Conservation (phyloP, 2,329 filamentous ascomycete species). For the Paraphoma sp. region DNA sequence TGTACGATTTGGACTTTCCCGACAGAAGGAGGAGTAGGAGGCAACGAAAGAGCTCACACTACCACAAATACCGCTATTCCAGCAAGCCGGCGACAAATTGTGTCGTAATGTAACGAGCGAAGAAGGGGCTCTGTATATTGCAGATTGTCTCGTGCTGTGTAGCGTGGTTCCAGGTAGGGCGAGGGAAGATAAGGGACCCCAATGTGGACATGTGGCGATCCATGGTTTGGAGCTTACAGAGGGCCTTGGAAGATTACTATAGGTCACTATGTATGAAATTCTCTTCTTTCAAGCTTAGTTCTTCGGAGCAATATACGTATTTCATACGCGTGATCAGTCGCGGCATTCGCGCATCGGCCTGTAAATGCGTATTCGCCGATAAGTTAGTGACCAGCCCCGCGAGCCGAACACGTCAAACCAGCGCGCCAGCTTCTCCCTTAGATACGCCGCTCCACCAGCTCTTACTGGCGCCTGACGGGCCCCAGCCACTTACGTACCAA, state of each 20-base stretch:
- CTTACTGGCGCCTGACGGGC: constrained; percentile 21
- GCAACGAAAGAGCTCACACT: constrained; percentile 22
- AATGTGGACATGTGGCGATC: too few relatives aligned
- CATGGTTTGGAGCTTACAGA: neutral
- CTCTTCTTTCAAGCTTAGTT: constrained; percentile 5
- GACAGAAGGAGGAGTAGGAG: constrained; percentile 15
- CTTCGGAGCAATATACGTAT: constrained; percentile 17
- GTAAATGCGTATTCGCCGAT: constrained; percentile 12
- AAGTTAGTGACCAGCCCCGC: constrained; percentile 21
- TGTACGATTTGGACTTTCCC: constrained; percentile 8
- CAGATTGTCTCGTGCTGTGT: too few relatives aligned
- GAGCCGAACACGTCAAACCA: constrained; percentile 15
- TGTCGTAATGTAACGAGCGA: constrained; percentile 20
- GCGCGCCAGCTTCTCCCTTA: constrained; percentile 13
- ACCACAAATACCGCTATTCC: constrained; percentile 27
- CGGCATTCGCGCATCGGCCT: constrained; percentile 10
- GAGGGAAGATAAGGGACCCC: too few relatives aligned
- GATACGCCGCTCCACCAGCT: constrained; percentile 16
- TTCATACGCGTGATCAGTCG: constrained; percentile 18
- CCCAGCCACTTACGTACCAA: constrained; percentile 12
- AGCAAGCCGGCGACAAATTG: constrained; percentile 27
- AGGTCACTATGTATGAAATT: neutral
- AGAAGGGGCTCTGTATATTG: neutral
- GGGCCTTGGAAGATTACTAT: neutral
- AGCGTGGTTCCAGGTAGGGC: too few relatives aligned